These are phyloP conservation scores for Malassezia yamatoensis DNA, from an alignment of 1,284 basidiomycete genomes.

Conservation along the genomic window DNA sequence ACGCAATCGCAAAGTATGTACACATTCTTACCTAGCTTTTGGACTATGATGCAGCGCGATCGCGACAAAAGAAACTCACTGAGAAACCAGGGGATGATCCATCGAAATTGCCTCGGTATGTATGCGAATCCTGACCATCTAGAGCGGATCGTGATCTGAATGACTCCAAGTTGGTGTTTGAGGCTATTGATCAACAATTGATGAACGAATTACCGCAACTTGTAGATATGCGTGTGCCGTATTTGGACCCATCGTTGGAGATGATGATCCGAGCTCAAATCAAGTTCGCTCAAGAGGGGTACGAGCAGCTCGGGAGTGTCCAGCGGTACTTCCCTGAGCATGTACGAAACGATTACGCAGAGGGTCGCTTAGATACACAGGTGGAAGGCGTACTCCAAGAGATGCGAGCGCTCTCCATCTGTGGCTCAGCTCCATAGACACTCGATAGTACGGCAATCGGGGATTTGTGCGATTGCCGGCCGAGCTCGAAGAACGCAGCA, in stretches of 20 bases:
- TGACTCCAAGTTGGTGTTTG: constrained; percentile 83
- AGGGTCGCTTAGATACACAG: constrained; percentile 87
- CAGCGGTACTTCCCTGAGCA: constrained; percentile 60
- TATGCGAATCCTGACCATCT: constrained; percentile 8
- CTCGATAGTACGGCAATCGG: too few relatives aligned
- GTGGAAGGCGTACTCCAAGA: constrained; percentile 68
- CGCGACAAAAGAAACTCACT: constrained; percentile 61
- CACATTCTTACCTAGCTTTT: constrained; percentile 57
- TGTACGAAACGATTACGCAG: constrained; percentile 67
- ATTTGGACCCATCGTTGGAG: constrained; percentile 96
- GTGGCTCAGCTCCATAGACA: constrained; percentile 38
- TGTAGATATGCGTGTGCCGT: constrained; percentile 87
- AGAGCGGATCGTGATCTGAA: constrained; percentile 90
- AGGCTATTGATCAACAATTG: constrained; percentile 82
- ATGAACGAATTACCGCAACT: constrained; percentile 82
- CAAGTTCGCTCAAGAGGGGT: constrained; percentile 92
- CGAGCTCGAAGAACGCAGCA: too few relatives aligned
- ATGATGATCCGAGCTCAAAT: constrained; percentile 92
- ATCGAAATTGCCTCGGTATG: constrained; percentile 71
- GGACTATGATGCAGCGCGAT: constrained; percentile 87
- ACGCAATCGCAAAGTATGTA: constrained; percentile 80
- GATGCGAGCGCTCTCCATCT: constrained; percentile 87
- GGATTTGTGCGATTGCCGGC: too few relatives aligned
- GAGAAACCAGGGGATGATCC: constrained; percentile 92
- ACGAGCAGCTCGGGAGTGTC: constrained; percentile 91